Evolutionary conservation across 108 stramenopile species (phyloP).

Genomic region (Chaetoceros muelleri): DNA sequence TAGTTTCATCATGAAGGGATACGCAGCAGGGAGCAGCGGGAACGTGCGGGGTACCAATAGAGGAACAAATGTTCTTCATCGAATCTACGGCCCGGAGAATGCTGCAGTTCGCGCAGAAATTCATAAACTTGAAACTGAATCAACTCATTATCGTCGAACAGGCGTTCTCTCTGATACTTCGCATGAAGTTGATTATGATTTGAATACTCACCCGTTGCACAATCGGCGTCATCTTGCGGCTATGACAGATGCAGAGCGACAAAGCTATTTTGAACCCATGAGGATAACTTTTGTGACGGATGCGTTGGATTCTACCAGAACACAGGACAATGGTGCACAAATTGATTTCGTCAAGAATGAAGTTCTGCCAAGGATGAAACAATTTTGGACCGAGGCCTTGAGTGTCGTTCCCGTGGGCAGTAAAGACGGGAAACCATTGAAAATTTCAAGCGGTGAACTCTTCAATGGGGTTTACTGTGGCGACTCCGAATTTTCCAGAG

Average conservation of each 20-base stretch:
- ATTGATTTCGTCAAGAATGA: constrained; percentile 68
- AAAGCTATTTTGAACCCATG: constrained; percentile 42
- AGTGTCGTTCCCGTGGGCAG: constrained; percentile 65
- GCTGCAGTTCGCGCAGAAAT: constrained; percentile 34
- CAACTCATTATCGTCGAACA: constrained; percentile 36
- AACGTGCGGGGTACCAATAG: too few relatives aligned
- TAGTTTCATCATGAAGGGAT: too few relatives aligned
- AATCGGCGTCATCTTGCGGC: neutral
- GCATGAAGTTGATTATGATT: constrained; percentile 42
- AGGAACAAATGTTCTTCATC: too few relatives aligned
- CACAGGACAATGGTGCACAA: constrained; percentile 28
- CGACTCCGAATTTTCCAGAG: constrained; percentile 63
- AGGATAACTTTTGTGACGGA: constrained; percentile 63
- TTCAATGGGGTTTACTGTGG: constrained; percentile 63
- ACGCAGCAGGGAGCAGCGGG: too few relatives aligned
- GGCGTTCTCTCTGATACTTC: constrained; percentile 50
- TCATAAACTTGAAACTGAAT: constrained; percentile 42
- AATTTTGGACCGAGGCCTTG: constrained; percentile 65
- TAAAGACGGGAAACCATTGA: constrained; percentile 13
- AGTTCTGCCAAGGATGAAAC: constrained; percentile 47
- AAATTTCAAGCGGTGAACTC: constrained; percentile 49
- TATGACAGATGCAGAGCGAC: neutral
- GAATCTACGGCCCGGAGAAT: constrained; percentile 49
- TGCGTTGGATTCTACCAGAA: constrained; percentile 39
- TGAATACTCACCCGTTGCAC: neutral